A percentile compares a stretch with the other conserved stretches of the same genome.
Conservation (phyloP, 345 rosid species). For the Citrus sp. region DNA sequence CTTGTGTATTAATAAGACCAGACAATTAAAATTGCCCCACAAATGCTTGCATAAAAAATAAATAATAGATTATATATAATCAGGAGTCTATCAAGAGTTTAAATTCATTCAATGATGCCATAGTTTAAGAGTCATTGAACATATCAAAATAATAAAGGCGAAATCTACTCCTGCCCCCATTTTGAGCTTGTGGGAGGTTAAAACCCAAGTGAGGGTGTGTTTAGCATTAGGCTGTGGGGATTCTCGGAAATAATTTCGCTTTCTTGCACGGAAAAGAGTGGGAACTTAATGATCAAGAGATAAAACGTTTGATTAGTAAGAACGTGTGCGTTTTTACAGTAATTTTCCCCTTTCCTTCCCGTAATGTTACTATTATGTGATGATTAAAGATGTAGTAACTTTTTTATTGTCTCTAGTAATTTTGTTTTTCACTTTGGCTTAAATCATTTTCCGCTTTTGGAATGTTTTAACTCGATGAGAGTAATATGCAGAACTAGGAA, state of each 20-base stretch:
- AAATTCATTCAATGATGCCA: background rate
- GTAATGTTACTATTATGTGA: background rate
- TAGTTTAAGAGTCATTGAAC: no score
- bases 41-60: background rate
- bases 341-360: background rate
- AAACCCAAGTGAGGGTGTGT: background rate
- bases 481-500: background rate
- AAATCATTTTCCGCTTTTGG: background rate
- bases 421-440: background rate
- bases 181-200: background rate
- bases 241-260: background rate
- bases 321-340: constrained; percentile 1
- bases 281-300: background rate
- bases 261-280: background rate
- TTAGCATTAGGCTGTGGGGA: background rate
- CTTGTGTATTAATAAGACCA: background rate
- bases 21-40: background rate
- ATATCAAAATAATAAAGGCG: no score
- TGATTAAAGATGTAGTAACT: background rate
- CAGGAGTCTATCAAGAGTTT: background rate
- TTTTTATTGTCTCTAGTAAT: constrained; percentile 4
- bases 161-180: background rate
- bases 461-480: background rate
- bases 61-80: no score
- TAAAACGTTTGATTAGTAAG: background rate